Evolutionary conservation across 2,329 filamentous ascomycete species (phyloP), one percentile per base, ranked within the genome.

Genomic region (Botryotinia globosa): DNA sequence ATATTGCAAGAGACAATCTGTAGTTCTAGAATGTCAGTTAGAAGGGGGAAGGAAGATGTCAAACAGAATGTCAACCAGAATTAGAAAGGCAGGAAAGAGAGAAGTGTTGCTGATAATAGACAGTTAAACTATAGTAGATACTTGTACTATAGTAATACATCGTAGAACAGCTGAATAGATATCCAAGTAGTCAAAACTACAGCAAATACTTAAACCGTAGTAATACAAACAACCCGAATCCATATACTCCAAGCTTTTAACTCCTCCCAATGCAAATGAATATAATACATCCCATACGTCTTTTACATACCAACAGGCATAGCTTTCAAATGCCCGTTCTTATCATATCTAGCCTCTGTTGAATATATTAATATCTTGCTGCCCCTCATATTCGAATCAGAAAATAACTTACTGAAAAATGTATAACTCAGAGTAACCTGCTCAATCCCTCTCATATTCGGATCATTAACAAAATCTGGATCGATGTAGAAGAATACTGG

Each of bases 401-500:
- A 51, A n/a, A 37, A 51, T n/a, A 66, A 87, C 93, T 85, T 85
- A 97, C 94, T 99, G 82, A 99, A 99, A 82, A 99, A 99, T 0
- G 96, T 99, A 84, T 99, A 99, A 77, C 91, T 97, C 80, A 99
- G 83, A 48, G 96, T 99, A 72, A 99, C 94, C 2, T 94, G 97
- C 84, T 98, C 94, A 75, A 99, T 93, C 0, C 92, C 92, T 83
- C 88, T 93, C 95, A 98, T 98, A 76, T 92, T 94, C 69, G 95
- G 85, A 82, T 99, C 96, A 77, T 92, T 94, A 73, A 95, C 87
- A 84, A 99, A 91, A 80, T 98, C 96, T 0, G 96, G 96, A 80
- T 99, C 96, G 76, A 99, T 92, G 83, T 98, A 99, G 84, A 99
- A 99, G 83, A 99, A 99, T 0, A 99, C 97, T 0, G 96, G 97